phyloP scores from a whole-genome alignment of 148 eudicot genomes.

The Talinum fruticosum region DNA sequence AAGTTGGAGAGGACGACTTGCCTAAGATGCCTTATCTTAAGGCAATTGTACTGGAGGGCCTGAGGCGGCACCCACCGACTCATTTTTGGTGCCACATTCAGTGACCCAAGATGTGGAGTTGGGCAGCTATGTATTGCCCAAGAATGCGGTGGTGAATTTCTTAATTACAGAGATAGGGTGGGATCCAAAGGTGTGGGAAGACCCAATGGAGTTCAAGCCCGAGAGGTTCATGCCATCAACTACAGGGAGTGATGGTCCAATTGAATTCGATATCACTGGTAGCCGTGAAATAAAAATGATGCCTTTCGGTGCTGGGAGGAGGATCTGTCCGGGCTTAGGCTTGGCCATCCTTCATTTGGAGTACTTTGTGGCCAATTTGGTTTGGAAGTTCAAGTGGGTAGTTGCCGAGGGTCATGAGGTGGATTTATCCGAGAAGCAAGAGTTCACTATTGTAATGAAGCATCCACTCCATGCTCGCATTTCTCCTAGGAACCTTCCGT shows the following conservation, averaged over 20 bases:
- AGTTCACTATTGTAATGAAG: constrained; percentile 51
- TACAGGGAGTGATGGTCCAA: neutral
- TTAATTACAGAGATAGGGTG: constrained; percentile 56
- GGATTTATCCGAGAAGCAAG: constrained; percentile 48
- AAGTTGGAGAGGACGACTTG: neutral
- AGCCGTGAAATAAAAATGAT: constrained; percentile 59
- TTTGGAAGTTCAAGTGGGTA: constrained; percentile 48
- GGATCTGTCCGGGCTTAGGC: constrained; percentile 43
- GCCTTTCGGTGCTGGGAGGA: constrained; percentile 65
- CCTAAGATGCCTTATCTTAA: no score
- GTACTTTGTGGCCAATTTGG: constrained; percentile 55
- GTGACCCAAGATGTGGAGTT: constrained; percentile 40
- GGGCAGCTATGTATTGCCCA: constrained; percentile 42
- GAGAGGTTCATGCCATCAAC: constrained; percentile 40
- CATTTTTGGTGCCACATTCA: constrained; percentile 50
- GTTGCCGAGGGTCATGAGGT: constrained; percentile 29
- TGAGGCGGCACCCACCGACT: constrained; percentile 34
- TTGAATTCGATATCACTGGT: constrained; percentile 39
- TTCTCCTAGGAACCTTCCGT: constrained; percentile 19
- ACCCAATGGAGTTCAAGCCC: constrained; percentile 57
- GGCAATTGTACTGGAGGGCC: no score
- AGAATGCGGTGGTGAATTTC: constrained; percentile 38
- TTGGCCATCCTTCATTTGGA: constrained; percentile 56
- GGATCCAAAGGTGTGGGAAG: constrained; percentile 55
- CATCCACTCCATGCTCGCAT: constrained; percentile 40